Evolutionary conservation across 2,329 filamentous ascomycete species (phyloP), one percentile per base, ranked within the genome.

Genomic region (Lasiodiplodia hormozganensis): DNA sequence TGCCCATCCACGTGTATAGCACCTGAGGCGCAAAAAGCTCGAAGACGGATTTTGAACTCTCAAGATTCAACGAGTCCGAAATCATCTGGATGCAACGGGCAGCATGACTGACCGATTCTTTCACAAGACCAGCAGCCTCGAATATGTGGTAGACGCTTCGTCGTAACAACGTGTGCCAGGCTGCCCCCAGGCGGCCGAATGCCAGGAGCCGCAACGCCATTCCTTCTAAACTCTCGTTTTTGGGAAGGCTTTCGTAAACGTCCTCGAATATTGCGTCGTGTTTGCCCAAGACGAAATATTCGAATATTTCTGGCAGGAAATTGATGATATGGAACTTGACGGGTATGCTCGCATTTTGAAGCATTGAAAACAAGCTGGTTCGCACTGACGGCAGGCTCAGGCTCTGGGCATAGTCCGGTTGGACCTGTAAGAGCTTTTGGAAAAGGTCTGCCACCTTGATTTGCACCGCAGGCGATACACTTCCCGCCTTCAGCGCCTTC

Each of bases 121-220:
- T 80, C 16, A 97, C 88, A 68, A 89, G 89, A 1, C 92, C 93
- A 1, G 94, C 92, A 0, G 91, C 93, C 77, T 98, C 96, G 73
- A 98, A 97, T 25, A 98, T 94, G 77, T 96, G 92, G 77, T 97
- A 99, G 21, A 97, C 92, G 72, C 93, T 94, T 71, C 92, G 89
- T 64, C 94, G 90, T 53, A 97, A 85, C 23, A 98, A 84, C 0
- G 94, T 97, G 69, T 93, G 90, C 92, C 95, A 98, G 62, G 85
- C 82, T 36, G 93, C 92, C 28, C 92, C 96, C 69, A 99, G 82
- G 67, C 89, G 89, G 1, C 91, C 88, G 12, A 98, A 82, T 10
- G 93, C 88, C 70, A 92, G 87, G 2, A 98, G 82, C 6, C 96
- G 90, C 71, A 97, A 87, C 0, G 93, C 92, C 72, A 98, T 95